phyloP scores from a whole-genome alignment of 2,329 filamentous ascomycete genomes.

The Furcasterigmium furcatum region DNA sequence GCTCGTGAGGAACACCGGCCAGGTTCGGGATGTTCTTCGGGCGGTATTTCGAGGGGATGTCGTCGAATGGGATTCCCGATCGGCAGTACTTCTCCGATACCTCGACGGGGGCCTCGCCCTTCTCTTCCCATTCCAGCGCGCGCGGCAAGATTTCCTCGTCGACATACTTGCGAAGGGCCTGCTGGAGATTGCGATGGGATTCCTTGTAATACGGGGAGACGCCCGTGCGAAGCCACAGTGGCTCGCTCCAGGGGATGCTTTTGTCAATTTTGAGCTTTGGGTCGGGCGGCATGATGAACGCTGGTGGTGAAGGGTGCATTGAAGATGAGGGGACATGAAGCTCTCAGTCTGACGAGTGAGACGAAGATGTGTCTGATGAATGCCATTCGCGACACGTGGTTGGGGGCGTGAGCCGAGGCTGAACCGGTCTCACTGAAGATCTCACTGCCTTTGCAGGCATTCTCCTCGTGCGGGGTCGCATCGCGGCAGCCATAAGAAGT shows the following conservation, averaged over 20 bases:
- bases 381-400: no score
- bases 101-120: conserved; percentile 43
- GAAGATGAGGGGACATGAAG: no score
- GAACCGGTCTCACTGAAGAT: no score
- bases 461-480: no score
- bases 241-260: conserved; percentile 13
- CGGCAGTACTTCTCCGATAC: conserved; percentile 32
- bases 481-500: no score
- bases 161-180: conserved; percentile 54
- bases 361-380: no score
- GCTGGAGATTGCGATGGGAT: conserved; percentile 56
- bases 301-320: neutral
- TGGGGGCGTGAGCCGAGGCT: no score
- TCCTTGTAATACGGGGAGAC: conserved; percentile 58
- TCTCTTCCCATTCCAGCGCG: conserved; percentile 62
- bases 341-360: no score
- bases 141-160: conserved; percentile 55
- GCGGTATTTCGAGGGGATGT: conserved; percentile 30
- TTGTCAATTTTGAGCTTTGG: neutral
- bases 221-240: conserved; percentile 21
- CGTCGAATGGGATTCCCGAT: conserved; percentile 32
- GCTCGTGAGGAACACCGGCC: conserved; percentile 34
- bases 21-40: conserved; percentile 23
- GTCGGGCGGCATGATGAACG: neutral
- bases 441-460: no score